Conservation (phyloP, 2,329 filamentous ascomycete genomes). For the Fusarium acutatum region DNA sequence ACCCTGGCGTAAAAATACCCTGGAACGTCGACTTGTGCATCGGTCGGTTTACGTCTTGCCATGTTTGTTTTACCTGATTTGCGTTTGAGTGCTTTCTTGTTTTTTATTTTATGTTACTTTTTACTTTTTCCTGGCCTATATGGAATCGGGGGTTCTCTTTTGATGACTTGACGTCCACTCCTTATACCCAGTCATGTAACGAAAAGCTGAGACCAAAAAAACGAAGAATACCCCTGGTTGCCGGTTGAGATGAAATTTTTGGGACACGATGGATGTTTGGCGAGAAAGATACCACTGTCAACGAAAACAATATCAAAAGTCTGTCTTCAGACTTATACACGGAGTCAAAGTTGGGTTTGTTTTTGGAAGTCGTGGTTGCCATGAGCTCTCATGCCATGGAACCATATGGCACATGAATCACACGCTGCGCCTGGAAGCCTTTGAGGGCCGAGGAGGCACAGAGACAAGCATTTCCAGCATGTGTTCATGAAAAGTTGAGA, state of each 20-base stretch:
- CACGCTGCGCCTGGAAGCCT: constrained; percentile 5
- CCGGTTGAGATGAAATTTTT: constrained; percentile 37
- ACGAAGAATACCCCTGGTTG: constrained; percentile 48
- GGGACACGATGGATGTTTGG: constrained; percentile 37
- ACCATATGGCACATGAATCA: constrained; percentile 19
- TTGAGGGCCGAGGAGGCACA: background rate
- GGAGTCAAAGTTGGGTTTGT: constrained; percentile 37
- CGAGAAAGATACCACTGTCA: constrained; percentile 41
- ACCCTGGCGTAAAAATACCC: constrained; percentile 70
- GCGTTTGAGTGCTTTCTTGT: constrained; percentile 24
- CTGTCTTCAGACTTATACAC: constrained; percentile 33
- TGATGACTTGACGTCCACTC: constrained; percentile 47
- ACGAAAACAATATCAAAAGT: constrained; percentile 37
- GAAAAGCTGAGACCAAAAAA: constrained; percentile 44
- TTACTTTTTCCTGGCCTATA: constrained; percentile 36
- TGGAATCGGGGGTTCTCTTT: constrained; percentile 42
- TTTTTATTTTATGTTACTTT: constrained; percentile 28
- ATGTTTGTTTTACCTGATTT: constrained; percentile 38
- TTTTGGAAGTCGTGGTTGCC: constrained; percentile 24
- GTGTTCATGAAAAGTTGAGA: constrained; percentile 34
- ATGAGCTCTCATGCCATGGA: constrained; percentile 21
- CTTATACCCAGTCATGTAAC: constrained; percentile 48
- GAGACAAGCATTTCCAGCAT: constrained; percentile 10
- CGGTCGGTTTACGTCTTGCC: constrained; percentile 54
- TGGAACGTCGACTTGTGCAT: constrained; percentile 56